These are phyloP conservation scores for Ulota crispa DNA, from an alignment of 225 moss, liverwort and hornwort species.

Conservation along the genomic window DNA sequence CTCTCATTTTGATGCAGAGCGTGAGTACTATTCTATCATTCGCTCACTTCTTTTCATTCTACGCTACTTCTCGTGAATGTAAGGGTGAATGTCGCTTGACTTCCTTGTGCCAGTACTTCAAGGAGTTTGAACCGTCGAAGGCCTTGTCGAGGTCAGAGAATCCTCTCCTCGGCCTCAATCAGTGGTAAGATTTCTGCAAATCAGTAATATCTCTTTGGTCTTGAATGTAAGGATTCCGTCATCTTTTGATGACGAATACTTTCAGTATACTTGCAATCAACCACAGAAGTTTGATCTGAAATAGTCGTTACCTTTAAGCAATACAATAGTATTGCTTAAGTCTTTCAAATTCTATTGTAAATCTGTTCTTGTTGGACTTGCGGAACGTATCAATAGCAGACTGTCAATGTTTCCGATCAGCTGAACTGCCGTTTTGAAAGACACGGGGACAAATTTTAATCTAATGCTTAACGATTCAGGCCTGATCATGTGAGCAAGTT, in stretches of 20 bases:
- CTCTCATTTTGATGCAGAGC: constrained; percentile 1
- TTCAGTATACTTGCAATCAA: neutral
- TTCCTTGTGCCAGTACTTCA: constrained; percentile 62
- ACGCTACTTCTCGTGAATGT: constrained; percentile 10
- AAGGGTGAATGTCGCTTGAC: constrained; percentile 24
- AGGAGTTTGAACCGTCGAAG: constrained; percentile 60
- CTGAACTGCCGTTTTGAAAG: neutral
- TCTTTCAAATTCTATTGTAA: neutral
- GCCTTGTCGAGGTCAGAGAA: constrained; percentile 43
- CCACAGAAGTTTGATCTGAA: neutral
- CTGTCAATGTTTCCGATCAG: constrained; percentile 2
- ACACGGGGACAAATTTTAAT: neutral
- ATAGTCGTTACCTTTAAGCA: neutral
- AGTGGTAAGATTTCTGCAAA: constrained; percentile 53
- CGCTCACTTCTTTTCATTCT: neutral
- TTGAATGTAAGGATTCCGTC: neutral
- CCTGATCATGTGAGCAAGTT: constrained; percentile 63
- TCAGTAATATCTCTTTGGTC: neutral
- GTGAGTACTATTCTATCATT: neutral
- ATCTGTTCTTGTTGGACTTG: constrained; percentile 3
- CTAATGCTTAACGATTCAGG: constrained; percentile 55
- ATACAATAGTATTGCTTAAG: neutral
- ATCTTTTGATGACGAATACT: neutral
- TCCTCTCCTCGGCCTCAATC: constrained; percentile 71
- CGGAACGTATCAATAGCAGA: neutral